phyloP scores from a whole-genome alignment of 352 stramenopile genomes.

The Pythium chondricola region DNA sequence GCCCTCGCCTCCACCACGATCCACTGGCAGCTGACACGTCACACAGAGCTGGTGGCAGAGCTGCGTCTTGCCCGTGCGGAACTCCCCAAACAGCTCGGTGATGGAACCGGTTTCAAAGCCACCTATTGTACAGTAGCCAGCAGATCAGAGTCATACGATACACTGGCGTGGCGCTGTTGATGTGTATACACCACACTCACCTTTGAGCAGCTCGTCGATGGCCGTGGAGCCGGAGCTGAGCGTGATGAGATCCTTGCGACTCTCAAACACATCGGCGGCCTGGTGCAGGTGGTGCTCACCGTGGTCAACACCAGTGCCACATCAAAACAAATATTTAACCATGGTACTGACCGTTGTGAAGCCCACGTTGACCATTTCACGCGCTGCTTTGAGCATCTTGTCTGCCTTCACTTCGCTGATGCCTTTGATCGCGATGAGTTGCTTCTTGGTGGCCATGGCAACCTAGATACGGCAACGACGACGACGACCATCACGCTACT shows the following conservation, averaged over 20 bases:
- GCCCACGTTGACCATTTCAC: constrained; percentile 97
- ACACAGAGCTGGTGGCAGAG: constrained; percentile 99
- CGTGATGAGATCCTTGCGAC: constrained; percentile 90
- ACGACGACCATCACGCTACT: neutral
- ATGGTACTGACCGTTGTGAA: constrained; percentile 99
- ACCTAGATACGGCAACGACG: constrained; percentile 32
- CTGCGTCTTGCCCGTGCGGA: constrained; percentile 99
- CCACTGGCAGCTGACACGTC: constrained; percentile 96
- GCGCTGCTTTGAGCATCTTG: constrained; percentile 97
- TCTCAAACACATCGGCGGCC: constrained; percentile 85
- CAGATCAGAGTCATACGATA: no score
- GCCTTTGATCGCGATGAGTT: constrained; percentile 97
- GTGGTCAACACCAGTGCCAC: no score
- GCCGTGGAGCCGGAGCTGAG: constrained; percentile 92
- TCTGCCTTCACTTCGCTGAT: constrained; percentile 99
- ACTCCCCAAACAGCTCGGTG: constrained; percentile 99
- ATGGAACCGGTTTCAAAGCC: constrained; percentile 98
- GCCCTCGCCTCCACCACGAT: constrained; percentile 96
- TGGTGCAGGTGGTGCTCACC: no score
- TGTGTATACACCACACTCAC: no score
- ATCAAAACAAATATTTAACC: neutral
- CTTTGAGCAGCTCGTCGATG: constrained; percentile 86
- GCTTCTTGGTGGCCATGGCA: constrained; percentile 95
- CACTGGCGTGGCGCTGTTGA: no score
- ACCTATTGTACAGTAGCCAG: constrained; percentile 47